Evolutionary conservation across 1,139 yeast genomes (phyloP), one percentile per base, ranked within the genome.

Genomic region (Lipomyces yarrowii): DNA sequence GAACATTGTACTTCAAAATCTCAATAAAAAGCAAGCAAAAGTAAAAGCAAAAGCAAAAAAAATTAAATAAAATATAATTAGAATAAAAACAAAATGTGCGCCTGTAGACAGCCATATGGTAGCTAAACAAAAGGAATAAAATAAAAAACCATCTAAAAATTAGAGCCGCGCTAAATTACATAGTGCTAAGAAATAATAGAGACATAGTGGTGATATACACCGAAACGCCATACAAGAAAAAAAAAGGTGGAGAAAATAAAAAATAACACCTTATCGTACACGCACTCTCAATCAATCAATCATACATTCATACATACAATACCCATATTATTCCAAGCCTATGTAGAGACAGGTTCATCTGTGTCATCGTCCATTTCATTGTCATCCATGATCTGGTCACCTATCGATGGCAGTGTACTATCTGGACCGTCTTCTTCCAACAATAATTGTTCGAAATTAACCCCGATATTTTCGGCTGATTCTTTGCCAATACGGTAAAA

Each of bases 401-500:
- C 48, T 7, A 42, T 42, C 21, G 48, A 15, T 18, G 21, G 21
- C 11, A 42, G 48, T 42, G 7, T 18, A n/a, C 23, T 42, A 42
- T 42, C 48, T 42, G 32, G 56, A 8, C 32, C 56, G 10, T n/a
- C 42, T 32, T 32, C 57, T 13, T 11, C n/a, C 42, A 32, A 15
- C 26, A 57, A 13, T 32, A 57, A 57, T 18, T 52, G 15, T 8
- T 42, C 30, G 48, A 57, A 42, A 23, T 46, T 35, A 21, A 42
- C 30, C 10, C 42, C 55, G 8, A 57, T 30, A 11, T 23, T 23
- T 2, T 21, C 21, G 3, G 62, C 56, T 13, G 61, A 65, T 1
- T 61, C 63, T 11, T 30, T 8, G 13, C 69, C 66, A 11, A 65
- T 65, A 26, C 58, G 42, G 33, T 63, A 67, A 57, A 91, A 87